These are phyloP conservation scores for Solanum tarijense DNA, from an alignment of 257 asterid genomes.

Conservation along the genomic window DNA sequence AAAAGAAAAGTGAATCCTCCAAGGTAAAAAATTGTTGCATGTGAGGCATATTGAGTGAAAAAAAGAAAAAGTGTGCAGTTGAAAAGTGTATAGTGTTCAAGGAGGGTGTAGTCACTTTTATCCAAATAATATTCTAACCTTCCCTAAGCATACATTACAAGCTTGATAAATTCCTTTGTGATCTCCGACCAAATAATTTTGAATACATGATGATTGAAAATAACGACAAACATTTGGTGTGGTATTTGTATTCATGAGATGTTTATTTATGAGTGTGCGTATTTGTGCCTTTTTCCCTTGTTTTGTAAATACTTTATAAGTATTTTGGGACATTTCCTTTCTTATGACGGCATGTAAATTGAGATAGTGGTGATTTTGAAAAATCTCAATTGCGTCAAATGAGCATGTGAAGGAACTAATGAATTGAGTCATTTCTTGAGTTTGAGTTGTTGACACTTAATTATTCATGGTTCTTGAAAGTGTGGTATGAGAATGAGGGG, in stretches of 20 bases:
- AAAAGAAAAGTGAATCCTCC: not conserved
- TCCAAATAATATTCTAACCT: too few relatives aligned
- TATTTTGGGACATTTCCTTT: not conserved
- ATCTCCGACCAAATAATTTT: not conserved
- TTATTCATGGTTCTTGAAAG: not conserved
- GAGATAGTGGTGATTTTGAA: not conserved
- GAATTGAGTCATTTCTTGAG: not conserved
- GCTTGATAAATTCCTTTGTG: not conserved
- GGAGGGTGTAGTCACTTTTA: not conserved
- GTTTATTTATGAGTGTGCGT: not conserved
- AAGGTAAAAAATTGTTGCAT: not conserved
- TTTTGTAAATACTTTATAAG: not conserved
- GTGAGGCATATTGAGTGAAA: not conserved
- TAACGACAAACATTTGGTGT: not conserved
- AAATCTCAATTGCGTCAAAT: not conserved
- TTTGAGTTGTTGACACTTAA: not conserved
- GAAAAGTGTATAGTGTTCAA: not conserved
- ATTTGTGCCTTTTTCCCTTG: not conserved
- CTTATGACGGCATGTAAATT: not conserved
- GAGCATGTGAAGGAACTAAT: not conserved
- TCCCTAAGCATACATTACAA: too few relatives aligned
- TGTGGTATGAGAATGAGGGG: not conserved
- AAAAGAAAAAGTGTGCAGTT: not conserved
- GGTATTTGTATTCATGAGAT: not conserved
- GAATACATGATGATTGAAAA: too few relatives aligned